Evolutionary conservation across 2,329 filamentous ascomycete genomes (phyloP).

Genomic region (Acarospora socialis): DNA sequence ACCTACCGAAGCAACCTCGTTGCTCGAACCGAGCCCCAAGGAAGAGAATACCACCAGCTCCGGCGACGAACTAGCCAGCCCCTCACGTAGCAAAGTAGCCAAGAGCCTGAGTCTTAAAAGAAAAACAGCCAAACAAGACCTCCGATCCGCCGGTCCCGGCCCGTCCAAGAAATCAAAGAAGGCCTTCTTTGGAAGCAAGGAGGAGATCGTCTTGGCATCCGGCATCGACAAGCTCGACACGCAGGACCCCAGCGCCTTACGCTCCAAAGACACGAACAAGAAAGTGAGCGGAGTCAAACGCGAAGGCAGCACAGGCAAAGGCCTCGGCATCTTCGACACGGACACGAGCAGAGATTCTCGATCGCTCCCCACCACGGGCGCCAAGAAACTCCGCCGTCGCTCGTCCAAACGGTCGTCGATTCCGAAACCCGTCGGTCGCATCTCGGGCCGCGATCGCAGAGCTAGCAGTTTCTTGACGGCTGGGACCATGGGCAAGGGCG

Average conservation of each 20-base stretch:
- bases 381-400: constrained; percentile 1
- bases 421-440: constrained; percentile 7
- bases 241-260: constrained; percentile 1
- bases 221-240: constrained; percentile 7
- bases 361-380: too few species aligned
- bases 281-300: constrained; percentile 16
- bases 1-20: too few species aligned
- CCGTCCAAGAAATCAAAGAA: constrained; percentile 8
- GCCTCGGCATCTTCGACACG: constrained; percentile 33
- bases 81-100: too few species aligned
- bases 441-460: constrained; percentile 8
- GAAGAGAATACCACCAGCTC: too few species aligned
- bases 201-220: constrained; percentile 1
- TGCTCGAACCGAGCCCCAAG: too few species aligned
- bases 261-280: background rate
- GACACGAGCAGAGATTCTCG: constrained; percentile 15
- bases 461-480: constrained; percentile 3
- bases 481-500: constrained; percentile 1
- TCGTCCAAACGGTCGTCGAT: constrained; percentile 1
- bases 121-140: constrained; percentile 7
- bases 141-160: constrained; percentile 5
- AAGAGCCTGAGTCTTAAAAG: constrained; percentile 9
- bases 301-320: constrained; percentile 23
- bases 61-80: too few species aligned
- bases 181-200: background rate